These are phyloP conservation scores for Crithidia thermophila DNA, from an alignment of 208 protist genomes.

Conservation along the genomic window DNA sequence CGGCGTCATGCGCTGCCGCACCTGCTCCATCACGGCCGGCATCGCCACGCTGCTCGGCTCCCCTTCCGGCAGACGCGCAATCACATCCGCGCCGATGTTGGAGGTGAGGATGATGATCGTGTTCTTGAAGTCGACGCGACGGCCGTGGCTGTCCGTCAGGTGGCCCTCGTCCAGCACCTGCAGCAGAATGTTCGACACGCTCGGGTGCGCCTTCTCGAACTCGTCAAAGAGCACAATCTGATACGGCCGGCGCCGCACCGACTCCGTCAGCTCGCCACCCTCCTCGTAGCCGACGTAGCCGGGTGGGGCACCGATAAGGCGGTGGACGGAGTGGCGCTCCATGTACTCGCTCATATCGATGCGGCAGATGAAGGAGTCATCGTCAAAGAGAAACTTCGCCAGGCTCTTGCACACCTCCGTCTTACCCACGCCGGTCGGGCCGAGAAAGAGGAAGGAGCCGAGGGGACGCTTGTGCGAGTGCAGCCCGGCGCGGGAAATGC, in stretches of 20 bases:
- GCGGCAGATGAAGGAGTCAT: conserved; percentile 96
- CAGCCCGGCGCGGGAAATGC: conserved; percentile 95
- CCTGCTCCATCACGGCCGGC: conserved; percentile 85
- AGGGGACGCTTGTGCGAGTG: conserved; percentile 88
- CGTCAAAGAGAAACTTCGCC: conserved; percentile 96
- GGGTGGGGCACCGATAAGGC: conserved; percentile 97
- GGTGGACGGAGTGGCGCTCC: conserved; percentile 95
- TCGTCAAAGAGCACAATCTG: conserved; percentile 99
- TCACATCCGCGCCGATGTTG: conserved; percentile 94
- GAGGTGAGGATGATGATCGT: conserved; percentile 98
- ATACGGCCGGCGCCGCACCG: conserved; percentile 97
- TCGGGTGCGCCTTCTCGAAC: conserved; percentile 98
- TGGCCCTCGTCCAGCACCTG: conserved; percentile 98
- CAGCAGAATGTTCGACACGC: conserved; percentile 96
- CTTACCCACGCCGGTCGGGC: conserved; percentile 96
- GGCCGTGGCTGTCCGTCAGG: conserved; percentile 97
- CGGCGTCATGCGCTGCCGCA: conserved; percentile 93
- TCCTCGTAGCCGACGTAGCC: conserved; percentile 99
- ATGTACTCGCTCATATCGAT: conserved; percentile 99
- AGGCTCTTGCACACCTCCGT: conserved; percentile 97
- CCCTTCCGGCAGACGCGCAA: conserved; percentile 75
- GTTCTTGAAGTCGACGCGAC: conserved; percentile 97
- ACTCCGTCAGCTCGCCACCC: conserved; percentile 98
- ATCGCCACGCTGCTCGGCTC: conserved; percentile 49
- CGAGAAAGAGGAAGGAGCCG: conserved; percentile 97